These are phyloP conservation scores for Rhytidhysteron rufulum DNA, from an alignment of 2,329 filamentous ascomycete genomes.

Conservation along the genomic window DNA sequence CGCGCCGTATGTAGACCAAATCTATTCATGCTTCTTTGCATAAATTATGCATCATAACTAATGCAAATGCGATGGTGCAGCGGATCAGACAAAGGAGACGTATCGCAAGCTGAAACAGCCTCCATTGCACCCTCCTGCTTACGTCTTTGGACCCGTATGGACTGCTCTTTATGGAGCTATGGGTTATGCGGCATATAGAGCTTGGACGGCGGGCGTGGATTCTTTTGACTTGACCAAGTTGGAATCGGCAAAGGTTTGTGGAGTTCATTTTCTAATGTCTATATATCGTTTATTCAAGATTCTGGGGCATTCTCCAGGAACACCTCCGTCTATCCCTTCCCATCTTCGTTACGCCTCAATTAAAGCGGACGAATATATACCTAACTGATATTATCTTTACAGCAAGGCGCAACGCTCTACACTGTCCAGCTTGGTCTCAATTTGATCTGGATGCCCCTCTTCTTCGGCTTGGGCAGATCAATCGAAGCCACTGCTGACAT, in stretches of 20 bases:
- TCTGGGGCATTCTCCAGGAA: background rate
- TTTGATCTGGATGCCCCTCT: slow-evolving; percentile 86
- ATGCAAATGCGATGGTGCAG: slow-evolving; percentile 31
- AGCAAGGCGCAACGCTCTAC: slow-evolving; percentile 73
- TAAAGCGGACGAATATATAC: background rate
- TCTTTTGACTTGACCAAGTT: slow-evolving; percentile 50
- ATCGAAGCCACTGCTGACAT: slow-evolving; percentile 73
- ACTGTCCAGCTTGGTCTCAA: slow-evolving; percentile 83
- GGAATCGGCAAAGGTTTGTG: slow-evolving; percentile 51
- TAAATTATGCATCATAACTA: slow-evolving; percentile 1
- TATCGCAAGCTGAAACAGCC: slow-evolving; percentile 66
- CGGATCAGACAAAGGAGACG: slow-evolving; percentile 55
- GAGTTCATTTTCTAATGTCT: background rate
- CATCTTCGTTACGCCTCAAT: background rate
- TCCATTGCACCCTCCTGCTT: slow-evolving; percentile 53
- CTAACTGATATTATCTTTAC: background rate
- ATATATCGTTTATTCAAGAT: background rate
- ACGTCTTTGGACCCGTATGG: slow-evolving; percentile 58
- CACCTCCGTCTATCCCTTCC: background rate
- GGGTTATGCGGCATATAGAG: slow-evolving; percentile 85
- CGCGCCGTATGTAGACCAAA: slow-evolving; percentile 52
- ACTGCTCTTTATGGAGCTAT: slow-evolving; percentile 63
- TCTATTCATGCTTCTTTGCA: slow-evolving; percentile 6
- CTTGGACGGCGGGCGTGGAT: slow-evolving; percentile 60
- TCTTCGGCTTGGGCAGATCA: slow-evolving; percentile 75